Conservation (phyloP, 768 basidiomycete species). For the Tricholomella constricta region DNA sequence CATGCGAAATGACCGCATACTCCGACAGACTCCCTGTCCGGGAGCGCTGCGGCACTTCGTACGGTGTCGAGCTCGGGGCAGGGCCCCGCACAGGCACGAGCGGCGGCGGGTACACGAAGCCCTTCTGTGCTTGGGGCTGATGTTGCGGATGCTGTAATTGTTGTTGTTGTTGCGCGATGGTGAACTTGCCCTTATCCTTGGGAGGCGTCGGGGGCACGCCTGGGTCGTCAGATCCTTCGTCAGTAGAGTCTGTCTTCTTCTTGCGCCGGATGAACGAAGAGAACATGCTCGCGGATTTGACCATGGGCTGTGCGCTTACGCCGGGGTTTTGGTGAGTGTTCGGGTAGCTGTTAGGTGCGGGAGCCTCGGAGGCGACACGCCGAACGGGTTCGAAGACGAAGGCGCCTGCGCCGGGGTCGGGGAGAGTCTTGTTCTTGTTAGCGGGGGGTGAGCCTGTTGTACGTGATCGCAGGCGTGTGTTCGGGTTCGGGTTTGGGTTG, state of each 20-base stretch:
- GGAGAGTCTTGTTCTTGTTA: conserved; percentile 22
- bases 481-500: conserved; percentile 2
- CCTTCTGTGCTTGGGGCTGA: conserved; percentile 9
- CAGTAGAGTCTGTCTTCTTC: conserved; percentile 28
- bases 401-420: conserved; percentile 13
- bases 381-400: conserved; percentile 26
- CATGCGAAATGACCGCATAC: conserved; percentile 40
- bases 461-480: not conserved
- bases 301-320: conserved; percentile 18
- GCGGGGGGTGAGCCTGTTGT: conserved; percentile 6
- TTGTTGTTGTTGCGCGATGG: conserved; percentile 9
- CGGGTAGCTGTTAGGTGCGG: conserved; percentile 23
- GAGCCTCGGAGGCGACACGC: conserved; percentile 35
- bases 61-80: not conserved
- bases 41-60: conserved; percentile 20
- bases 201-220: conserved; percentile 52
- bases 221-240: conserved; percentile 24
- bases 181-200: conserved; percentile 39
- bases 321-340: conserved; percentile 18
- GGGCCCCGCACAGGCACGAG: conserved; percentile 18
- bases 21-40: conserved; percentile 42
- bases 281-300: conserved; percentile 33
- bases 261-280: conserved; percentile 42
- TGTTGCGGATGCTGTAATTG: not conserved
- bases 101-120: conserved; percentile 16